Base-by-base conservation (phyloP, 768 basidiomycete species). In the Tubosaeta sp. region DNA sequence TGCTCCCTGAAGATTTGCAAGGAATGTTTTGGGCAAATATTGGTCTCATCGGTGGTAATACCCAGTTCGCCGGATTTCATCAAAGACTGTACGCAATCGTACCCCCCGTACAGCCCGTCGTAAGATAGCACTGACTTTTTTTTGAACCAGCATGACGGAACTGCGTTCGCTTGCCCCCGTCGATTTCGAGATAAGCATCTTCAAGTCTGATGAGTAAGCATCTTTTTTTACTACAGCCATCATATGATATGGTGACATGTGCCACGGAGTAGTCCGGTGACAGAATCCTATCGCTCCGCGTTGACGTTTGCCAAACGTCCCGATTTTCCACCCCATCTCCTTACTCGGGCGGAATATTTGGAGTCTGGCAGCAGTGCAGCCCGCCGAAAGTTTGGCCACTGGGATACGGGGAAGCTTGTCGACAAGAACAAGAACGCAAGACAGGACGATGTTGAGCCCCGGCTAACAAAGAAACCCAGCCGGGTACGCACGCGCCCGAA, bases 1-100 rank as follows among this genome's bases (percentile, higher is more conserved):
- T 79, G 27, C 80, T 97, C 52, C 90, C 91, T 0, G 72, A 77
- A 45, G 91, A 94, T 59, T 59, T 94, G 22, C 90, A 85, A 58
- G 94, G 91, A 30, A 83, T 98, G 86, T 96, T 93, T 69, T 98
- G 93, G 93, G 83, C 83, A 30, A 91, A 97, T 67, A 93, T 98
- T 54, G 89, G 88, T 12, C 70, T 95, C 56, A 81, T 93, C 61
- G 94, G 94, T 44, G 94, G 94, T 13, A 87, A 80, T 67, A 81
- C 82, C 14, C 80, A 80, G 59, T 82, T 94, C 57, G 75, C 82
- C 38, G 88, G 86, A 6, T 86, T 97, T 59, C 76, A 78, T 19
- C 69, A 76, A 46, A 73, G 94, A 71, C 69, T 97, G 94, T 95
- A 68, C 67, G 88, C 68, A 32, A 43, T 58, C 41, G 18, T 31